These are phyloP conservation scores for Syncephalastrum racemosum DNA, from an alignment of 371 early-diverging fungal genomes.

Conservation along the genomic window DNA sequence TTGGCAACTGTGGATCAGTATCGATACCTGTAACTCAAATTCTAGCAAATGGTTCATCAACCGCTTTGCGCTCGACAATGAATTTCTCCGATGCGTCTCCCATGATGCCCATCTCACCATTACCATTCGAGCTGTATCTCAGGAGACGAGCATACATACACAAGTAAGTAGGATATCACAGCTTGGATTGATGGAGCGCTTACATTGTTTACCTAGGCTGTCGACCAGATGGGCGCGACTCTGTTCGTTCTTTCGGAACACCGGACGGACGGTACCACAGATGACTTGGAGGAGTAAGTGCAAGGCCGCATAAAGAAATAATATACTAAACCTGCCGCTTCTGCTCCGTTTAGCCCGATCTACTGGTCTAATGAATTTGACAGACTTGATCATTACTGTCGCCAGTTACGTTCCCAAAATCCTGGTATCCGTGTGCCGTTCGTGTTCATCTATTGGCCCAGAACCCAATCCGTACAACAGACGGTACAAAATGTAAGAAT, in stretches of 20 bases:
- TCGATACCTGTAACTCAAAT: conserved; percentile 6
- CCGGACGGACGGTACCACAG: neutral
- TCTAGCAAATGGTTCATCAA: conserved; percentile 30
- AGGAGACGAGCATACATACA: conserved; percentile 3
- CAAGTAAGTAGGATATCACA: conserved; percentile 12
- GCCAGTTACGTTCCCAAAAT: conserved; percentile 12
- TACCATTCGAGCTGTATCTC: conserved; percentile 18
- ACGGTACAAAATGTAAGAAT: conserved; percentile 22
- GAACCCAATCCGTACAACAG: conserved; percentile 4
- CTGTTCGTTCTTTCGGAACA: conserved; percentile 35
- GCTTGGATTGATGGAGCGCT: neutral
- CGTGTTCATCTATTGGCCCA: conserved; percentile 36
- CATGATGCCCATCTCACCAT: conserved; percentile 18
- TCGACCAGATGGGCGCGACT: conserved; percentile 29
- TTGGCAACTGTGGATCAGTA: conserved; percentile 31
- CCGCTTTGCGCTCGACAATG: conserved; percentile 33
- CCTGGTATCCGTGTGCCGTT: conserved; percentile 28
- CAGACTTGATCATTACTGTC: conserved; percentile 19
- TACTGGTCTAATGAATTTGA: conserved; percentile 28
- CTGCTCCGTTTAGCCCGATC: conserved; percentile 4
- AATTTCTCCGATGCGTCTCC: conserved; percentile 13
- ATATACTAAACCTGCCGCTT: neutral
- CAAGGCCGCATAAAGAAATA: no score
- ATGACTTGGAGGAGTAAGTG: conserved; percentile 22
- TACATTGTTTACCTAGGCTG: conserved; percentile 5